Base-by-base conservation (phyloP, 108 stramenopile genomes). In the Parietichytrium sp. region DNA sequence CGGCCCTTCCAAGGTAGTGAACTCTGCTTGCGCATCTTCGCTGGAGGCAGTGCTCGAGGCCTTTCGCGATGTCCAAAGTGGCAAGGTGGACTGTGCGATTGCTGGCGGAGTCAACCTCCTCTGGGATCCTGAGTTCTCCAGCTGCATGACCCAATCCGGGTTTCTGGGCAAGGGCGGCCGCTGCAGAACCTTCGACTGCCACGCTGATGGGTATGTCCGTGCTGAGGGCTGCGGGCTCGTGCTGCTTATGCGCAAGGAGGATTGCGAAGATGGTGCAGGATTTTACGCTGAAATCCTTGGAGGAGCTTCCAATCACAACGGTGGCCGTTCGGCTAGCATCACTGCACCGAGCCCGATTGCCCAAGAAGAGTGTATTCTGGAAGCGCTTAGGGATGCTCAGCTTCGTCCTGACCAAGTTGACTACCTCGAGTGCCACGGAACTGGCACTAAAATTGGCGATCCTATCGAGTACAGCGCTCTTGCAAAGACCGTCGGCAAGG, bases 391-490 rank as follows among this genome's bases (percentile, higher is more conserved):
- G 30, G 53, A 54, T 12, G 83, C 80, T 3, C 79, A 30, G 20
- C 15, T 84, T 10, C 47, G 48, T 16, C 29, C 83, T 4, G n/a
- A 20, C 47, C 18, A 54, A 13, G 52, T 83, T 23, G 47, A 48
- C 33, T 54, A 27, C 45, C 49, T 84, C 36, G 83, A 84, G 55
- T 54, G 79, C 53, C 83, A 84, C 81, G 83, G 83, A 18, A 84
- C 83, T 29, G 84, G 84, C 4, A 84, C 83, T 4, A 48, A 47
- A 48, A 79, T 84, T 25, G 83, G 83, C 26, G 83, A 84, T 54
- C 79, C 83, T 12, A 84, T 84, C 83, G 83, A 84, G 31, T 23
- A 54, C 27, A 38, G 52, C 42, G 83, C 79, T 3, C 47, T 84
- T 4, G 47, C 23, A 12, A 53, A 33, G 10, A 13, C 47, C 16